These are phyloP conservation scores for Aureobasidium sp. DNA, from an alignment of 2,329 filamentous ascomycete species.

Conservation along the genomic window DNA sequence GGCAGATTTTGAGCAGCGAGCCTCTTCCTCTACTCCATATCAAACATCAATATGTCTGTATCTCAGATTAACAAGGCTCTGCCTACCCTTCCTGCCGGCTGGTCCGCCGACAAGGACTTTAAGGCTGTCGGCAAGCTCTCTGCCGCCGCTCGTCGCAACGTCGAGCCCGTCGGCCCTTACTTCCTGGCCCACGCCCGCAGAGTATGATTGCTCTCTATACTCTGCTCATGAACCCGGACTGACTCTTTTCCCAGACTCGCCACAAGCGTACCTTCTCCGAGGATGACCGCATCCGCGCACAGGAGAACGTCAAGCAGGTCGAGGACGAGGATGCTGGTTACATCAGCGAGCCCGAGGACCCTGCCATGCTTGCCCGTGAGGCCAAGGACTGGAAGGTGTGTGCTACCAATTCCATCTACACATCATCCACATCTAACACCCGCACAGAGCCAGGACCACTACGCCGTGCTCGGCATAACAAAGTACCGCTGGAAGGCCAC, in stretches of 20 bases:
- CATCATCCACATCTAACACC: background rate
- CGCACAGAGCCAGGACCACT: conserved; percentile 82
- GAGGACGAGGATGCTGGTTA: conserved; percentile 87
- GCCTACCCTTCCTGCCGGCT: conserved; percentile 69
- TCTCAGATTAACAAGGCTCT: conserved; percentile 59
- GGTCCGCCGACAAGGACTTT: conserved; percentile 87
- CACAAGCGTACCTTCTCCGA: conserved; percentile 98
- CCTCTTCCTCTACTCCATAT: background rate
- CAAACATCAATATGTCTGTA: conserved; percentile 52
- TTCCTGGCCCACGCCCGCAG: conserved; percentile 96
- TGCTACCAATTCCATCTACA: background rate
- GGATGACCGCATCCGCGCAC: conserved; percentile 94
- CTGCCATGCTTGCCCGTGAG: conserved; percentile 82
- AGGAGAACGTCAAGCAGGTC: conserved; percentile 89
- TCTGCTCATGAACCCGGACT: background rate
- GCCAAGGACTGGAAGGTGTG: conserved; percentile 99
- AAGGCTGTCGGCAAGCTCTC: conserved; percentile 74
- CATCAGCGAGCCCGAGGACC: conserved; percentile 89
- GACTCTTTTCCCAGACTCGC: conserved; percentile 43
- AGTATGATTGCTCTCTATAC: conserved; percentile 37
- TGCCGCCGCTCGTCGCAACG: conserved; percentile 70
- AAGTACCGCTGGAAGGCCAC: conserved; percentile 90
- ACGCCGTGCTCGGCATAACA: conserved; percentile 86
- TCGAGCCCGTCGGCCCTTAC: conserved; percentile 94
- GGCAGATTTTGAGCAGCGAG: background rate